A percentile compares a stretch with the other conserved stretches of the same genome.
These are phyloP conservation scores for Sarocladium strictum DNA, from an alignment of 2,329 filamentous ascomycete genomes.

Conservation along the genomic window DNA sequence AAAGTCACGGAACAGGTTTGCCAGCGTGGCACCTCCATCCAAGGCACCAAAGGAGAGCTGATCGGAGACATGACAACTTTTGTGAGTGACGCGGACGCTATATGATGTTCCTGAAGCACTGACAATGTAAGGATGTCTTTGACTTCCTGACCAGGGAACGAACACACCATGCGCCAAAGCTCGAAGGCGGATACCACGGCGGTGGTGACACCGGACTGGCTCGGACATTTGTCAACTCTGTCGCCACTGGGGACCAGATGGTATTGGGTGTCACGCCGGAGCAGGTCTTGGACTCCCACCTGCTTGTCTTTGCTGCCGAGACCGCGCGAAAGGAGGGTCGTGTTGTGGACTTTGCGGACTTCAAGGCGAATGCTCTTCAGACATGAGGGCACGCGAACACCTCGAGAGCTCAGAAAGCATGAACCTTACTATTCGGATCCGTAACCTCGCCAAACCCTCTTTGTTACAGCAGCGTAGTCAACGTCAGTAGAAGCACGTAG, in stretches of 20 bases:
- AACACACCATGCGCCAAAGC: slow-evolving; percentile 12
- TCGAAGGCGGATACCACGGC: slow-evolving; percentile 14
- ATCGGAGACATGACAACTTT: slow-evolving; percentile 15
- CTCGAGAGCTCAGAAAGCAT: too few species aligned
- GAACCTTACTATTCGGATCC: too few species aligned
- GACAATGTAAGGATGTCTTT: slow-evolving; percentile 10
- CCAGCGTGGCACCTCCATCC: slow-evolving; percentile 13
- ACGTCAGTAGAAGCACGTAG: too few species aligned
- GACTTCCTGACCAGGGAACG: slow-evolving; percentile 13
- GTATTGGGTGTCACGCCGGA: slow-evolving; percentile 12
- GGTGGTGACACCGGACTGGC: slow-evolving; percentile 14
- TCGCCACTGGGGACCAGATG: slow-evolving; percentile 10
- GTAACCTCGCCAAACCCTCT: too few species aligned
- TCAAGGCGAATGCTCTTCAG: slow-evolving; percentile 6
- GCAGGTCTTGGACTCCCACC: slow-evolving; percentile 13
- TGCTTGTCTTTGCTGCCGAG: slow-evolving; percentile 14
- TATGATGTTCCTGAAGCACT: background rate
- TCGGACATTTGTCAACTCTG: slow-evolving; percentile 12
- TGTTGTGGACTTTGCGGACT: slow-evolving; percentile 14
- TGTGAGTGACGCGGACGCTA: slow-evolving; percentile 10
- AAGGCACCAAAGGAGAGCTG: slow-evolving; percentile 15
- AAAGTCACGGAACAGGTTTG: slow-evolving; percentile 15
- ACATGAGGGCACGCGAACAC: background rate
- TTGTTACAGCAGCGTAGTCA: too few species aligned
- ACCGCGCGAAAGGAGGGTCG: slow-evolving; percentile 12